Evolutionary conservation across 2,329 filamentous ascomycete genomes (phyloP).

Genomic region (Colletotrichum karsti): DNA sequence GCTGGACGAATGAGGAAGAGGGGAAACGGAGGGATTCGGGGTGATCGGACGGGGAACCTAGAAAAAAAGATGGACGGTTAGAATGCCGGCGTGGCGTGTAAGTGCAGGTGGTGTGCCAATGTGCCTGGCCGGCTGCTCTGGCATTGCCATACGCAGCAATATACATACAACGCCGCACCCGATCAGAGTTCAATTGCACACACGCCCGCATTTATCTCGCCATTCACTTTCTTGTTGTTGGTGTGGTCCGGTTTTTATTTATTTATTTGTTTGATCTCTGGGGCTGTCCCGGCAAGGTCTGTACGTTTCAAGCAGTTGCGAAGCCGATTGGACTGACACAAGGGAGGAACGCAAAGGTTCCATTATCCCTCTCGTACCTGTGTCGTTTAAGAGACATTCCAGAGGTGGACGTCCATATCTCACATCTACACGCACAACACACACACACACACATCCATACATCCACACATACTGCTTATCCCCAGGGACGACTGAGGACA

Average conservation of each 20-base stretch:
- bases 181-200: background rate
- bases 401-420: slow-evolving; percentile 16
- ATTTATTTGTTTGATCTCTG: background rate
- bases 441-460: slow-evolving; percentile 2
- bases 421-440: background rate
- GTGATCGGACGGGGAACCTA: slow-evolving; percentile 21
- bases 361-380: slow-evolving; percentile 29
- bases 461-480: background rate
- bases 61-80: background rate
- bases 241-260: background rate
- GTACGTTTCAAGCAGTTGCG: background rate
- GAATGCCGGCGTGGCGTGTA: background rate
- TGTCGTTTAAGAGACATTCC: slow-evolving; percentile 26
- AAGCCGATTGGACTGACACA: slow-evolving; percentile 11
- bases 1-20: slow-evolving; percentile 2
- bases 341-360: slow-evolving; percentile 26
- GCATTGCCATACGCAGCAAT: background rate
- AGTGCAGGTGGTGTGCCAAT: background rate
- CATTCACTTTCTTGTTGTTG: background rate
- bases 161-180: background rate
- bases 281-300: background rate
- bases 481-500: background rate
- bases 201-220: background rate
- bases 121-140: background rate
- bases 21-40: slow-evolving; percentile 21